Evolutionary conservation across 1,284 basidiomycete genomes (phyloP).

Genomic region (Stereum hirsutum): DNA sequence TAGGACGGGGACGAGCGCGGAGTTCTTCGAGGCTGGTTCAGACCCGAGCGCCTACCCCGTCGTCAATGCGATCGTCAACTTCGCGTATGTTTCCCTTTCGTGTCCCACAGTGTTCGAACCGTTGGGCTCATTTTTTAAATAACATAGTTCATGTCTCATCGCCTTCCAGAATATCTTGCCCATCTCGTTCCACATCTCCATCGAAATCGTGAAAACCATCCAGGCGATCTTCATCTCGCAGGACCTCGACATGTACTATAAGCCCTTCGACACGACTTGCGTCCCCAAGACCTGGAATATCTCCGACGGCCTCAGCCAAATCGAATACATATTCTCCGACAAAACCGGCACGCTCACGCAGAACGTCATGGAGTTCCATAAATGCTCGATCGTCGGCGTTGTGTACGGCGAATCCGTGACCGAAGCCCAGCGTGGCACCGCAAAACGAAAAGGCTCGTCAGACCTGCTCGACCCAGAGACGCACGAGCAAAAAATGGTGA

Average conservation of each 20-base stretch:
- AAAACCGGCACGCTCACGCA: conserved; percentile 96
- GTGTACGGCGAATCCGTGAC: conserved; percentile 91
- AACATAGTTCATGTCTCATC: conserved; percentile 71
- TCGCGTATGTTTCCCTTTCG: conserved; percentile 85
- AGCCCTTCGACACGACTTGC: conserved; percentile 79
- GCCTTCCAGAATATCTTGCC: conserved; percentile 98
- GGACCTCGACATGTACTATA: conserved; percentile 96
- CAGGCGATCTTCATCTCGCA: conserved; percentile 96
- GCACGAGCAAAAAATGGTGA: conserved; percentile 54
- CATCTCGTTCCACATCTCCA: conserved; percentile 94
- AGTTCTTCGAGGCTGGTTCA: conserved; percentile 63
- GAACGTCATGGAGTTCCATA: conserved; percentile 98
- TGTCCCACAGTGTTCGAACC: too few relatives aligned
- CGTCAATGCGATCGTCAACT: conserved; percentile 83
- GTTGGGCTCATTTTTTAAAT: background rate
- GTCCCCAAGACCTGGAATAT: conserved; percentile 98
- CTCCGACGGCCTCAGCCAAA: conserved; percentile 95
- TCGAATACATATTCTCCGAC: conserved; percentile 97
- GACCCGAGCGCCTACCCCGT: conserved; percentile 53
- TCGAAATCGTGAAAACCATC: conserved; percentile 96
- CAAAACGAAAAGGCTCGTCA: conserved; percentile 70
- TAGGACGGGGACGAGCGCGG: conserved; percentile 55
- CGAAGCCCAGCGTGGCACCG: conserved; percentile 90
- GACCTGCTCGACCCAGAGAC: conserved; percentile 62
- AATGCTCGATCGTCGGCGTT: conserved; percentile 82